phyloP scores from a whole-genome alignment of 331 rosid species.

The Pyracantha coccinea region DNA sequence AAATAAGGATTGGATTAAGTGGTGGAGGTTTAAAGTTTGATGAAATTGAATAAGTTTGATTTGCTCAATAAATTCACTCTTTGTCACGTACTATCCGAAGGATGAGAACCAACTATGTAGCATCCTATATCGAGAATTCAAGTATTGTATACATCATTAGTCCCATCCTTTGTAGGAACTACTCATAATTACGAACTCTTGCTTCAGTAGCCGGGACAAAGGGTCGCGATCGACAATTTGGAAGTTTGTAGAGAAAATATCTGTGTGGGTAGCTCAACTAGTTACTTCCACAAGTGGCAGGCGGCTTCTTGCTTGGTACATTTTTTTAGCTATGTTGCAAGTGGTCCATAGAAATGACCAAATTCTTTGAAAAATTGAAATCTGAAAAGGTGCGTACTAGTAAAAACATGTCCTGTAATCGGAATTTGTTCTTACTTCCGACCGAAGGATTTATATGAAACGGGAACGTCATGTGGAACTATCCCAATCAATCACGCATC shows the following conservation, averaged over 20 bases:
- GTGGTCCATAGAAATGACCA: slow-evolving; percentile 11
- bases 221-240: too few relatives aligned
- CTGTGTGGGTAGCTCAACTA: too few relatives aligned
- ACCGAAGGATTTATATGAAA: neutral
- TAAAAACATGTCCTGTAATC: neutral
- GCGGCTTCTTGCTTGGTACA: neutral
- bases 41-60: neutral
- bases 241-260: too few relatives aligned
- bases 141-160: neutral
- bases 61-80: neutral
- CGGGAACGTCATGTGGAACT: neutral
- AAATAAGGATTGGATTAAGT: slow-evolving; percentile 17
- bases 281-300: too few relatives aligned
- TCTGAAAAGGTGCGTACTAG: neutral
- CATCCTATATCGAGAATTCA: neutral
- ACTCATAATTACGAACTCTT: neutral
- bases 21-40: slow-evolving; percentile 27
- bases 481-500: neutral
- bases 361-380: neutral
- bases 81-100: neutral
- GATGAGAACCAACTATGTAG: neutral
- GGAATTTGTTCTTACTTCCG: neutral
- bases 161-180: neutral
- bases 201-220: neutral
- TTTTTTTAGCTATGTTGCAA: slow-evolving; percentile 1